Evolutionary conservation across 2,329 filamentous ascomycete species (phyloP), one percentile per base, ranked within the genome.

Genomic region (Cercospora nicotianae): DNA sequence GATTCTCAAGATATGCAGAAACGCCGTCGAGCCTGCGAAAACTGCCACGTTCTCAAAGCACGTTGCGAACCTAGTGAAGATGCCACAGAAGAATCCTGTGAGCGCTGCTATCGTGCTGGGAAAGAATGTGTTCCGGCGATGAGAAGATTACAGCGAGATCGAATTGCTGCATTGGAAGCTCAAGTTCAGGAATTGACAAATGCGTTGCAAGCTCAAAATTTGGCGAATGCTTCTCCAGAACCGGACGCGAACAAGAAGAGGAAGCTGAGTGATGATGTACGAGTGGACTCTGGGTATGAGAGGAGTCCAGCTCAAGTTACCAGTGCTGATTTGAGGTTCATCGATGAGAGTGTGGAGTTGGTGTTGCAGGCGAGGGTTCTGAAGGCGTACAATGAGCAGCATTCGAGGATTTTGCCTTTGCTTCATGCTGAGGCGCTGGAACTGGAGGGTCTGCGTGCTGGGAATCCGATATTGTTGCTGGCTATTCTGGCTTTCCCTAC

Each of bases 151-250:
- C 67, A 69, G 36, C 10, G 61, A 60, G 61, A 69, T 39, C 67
- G 67, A 18, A 69, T 69, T 45, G 61, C 67, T n/a, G 67, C 65
- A 6, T 30, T 69, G 12, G 67, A 69, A 55, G 61, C 64, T 20
- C 67, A 69, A 13, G 61, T 69, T 7, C 63, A 66, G 12, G 30
- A 66, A 26, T 36, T 69, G 30, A 66, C 67, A 6, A 66, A 57
- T 45, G 64, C 60, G 3, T 48, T 69, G 6, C 60, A 63, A n/a
- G 60, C 64, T 23, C 64, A 66, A 23, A 60, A 23, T 30, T 20
- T 58, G 12, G 30, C 55, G 12, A 45, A 55, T 2, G 5, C 26
- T 23, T 45, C 26, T 18, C 18, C 39, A n/a, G 61, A 39, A 23
- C 13, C 28, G 59, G 63, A 67, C 63, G 33, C 59, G 12, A 61